phyloP scores from a whole-genome alignment of 176 grass and related monocot genomes.

The Panicum miliaceum region DNA sequence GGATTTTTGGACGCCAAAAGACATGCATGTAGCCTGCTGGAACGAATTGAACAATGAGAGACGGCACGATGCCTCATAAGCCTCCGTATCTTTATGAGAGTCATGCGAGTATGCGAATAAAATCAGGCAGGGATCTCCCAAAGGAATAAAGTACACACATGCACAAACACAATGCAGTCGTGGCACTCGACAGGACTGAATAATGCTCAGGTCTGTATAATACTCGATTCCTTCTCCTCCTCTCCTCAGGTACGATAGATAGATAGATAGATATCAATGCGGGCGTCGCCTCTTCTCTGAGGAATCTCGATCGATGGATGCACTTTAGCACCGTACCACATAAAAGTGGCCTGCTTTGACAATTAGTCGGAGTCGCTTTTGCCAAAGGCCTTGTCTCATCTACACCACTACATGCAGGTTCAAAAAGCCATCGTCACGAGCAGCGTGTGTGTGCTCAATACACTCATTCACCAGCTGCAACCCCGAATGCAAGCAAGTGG shows the following conservation, averaged over 20 bases:
- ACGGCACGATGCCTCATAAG: slow-evolving; percentile 14
- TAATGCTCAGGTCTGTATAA: slow-evolving; percentile 20
- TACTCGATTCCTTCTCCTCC: slow-evolving; percentile 13
- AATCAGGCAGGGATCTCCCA: slow-evolving; percentile 39
- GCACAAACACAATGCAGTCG: not conserved
- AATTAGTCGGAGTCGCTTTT: slow-evolving; percentile 10
- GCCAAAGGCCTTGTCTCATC: slow-evolving; percentile 41
- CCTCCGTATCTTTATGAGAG: slow-evolving; percentile 35
- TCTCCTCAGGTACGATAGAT: not conserved
- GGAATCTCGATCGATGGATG: not conserved
- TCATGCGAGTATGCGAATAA: slow-evolving; percentile 31
- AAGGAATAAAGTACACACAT: not conserved
- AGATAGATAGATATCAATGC: slow-evolving; percentile 23
- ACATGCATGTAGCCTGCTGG: not conserved
- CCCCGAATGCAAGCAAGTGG: not conserved
- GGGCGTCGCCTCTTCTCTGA: not conserved
- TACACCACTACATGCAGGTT: slow-evolving; percentile 25
- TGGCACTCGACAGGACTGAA: not conserved
- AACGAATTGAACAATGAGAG: slow-evolving; percentile 3
- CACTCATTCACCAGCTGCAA: not conserved
- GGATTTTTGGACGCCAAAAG: slow-evolving; percentile 34
- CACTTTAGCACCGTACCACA: slow-evolving; percentile 7
- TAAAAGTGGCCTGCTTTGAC: not conserved
- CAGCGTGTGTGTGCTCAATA: slow-evolving; percentile 4
- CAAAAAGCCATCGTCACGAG: slow-evolving; percentile 38